Evolutionary conservation across 768 basidiomycete genomes (phyloP).

Genomic region (Termitomyces sp.): DNA sequence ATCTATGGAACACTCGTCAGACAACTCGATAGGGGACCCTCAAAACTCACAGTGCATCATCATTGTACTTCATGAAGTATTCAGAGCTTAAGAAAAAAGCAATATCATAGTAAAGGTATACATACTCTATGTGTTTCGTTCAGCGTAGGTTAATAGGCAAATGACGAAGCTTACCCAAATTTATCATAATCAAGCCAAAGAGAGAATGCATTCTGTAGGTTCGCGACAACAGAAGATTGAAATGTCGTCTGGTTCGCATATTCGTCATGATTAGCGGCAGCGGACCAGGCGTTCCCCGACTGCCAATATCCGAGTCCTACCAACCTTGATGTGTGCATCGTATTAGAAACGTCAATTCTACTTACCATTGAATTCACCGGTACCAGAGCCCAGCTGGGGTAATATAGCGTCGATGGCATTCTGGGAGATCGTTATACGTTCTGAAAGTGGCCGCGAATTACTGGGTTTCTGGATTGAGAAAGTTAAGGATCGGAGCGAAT

Average conservation of each 20-base stretch:
- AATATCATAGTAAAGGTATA: neutral
- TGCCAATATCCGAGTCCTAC: conserved; percentile 53
- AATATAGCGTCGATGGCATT: conserved; percentile 39
- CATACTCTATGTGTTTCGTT: neutral
- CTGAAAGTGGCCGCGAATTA: conserved; percentile 32
- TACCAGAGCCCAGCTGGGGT: conserved; percentile 32
- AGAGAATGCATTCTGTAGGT: conserved; percentile 38
- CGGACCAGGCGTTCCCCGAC: conserved; percentile 47
- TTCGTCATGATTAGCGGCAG: conserved; percentile 47
- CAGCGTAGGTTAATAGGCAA: neutral
- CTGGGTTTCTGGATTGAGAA: conserved; percentile 33
- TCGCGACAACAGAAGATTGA: conserved; percentile 33
- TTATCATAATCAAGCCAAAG: conserved; percentile 39
- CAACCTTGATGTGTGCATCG: neutral
- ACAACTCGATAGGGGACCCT: neutral
- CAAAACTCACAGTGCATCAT: conserved; percentile 40
- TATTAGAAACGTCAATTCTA: neutral
- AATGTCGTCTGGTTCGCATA: conserved; percentile 35
- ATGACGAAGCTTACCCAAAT: conserved; percentile 26
- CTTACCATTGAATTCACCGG: conserved; percentile 42
- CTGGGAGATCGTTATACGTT: conserved; percentile 40
- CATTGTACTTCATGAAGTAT: conserved; percentile 34
- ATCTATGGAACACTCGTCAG: conserved; percentile 23
- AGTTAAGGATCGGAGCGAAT: neutral
- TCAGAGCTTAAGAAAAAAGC: neutral